These are phyloP conservation scores for Cladophialophora carrionii DNA, from an alignment of 2,329 filamentous ascomycete species.

Conservation along the genomic window DNA sequence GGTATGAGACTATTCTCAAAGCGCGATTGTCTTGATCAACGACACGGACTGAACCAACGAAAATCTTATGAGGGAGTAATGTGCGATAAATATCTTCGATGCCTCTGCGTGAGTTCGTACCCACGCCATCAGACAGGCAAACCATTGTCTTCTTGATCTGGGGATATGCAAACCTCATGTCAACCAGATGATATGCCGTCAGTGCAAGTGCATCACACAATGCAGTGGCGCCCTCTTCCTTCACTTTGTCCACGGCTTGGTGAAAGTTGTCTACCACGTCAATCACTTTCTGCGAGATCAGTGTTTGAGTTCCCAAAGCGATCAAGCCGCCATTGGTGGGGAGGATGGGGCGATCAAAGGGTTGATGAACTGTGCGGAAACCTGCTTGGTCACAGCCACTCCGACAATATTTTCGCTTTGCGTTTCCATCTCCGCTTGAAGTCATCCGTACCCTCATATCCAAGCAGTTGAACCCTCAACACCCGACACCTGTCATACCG, in stretches of 20 bases:
- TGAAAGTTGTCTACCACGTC: conserved; percentile 47
- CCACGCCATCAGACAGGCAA: conserved; percentile 45
- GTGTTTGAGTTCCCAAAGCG: conserved; percentile 41
- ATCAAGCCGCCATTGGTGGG: conserved; percentile 45
- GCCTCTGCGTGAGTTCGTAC: conserved; percentile 42
- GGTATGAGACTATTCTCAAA: conserved; percentile 41
- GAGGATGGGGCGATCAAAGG: conserved; percentile 45
- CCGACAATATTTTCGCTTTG: conserved; percentile 25
- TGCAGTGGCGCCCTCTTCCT: conserved; percentile 42
- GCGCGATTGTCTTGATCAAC: conserved; percentile 40
- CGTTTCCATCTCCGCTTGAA: conserved; percentile 1
- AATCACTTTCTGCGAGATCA: conserved; percentile 40
- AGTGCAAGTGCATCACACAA: conserved; percentile 46
- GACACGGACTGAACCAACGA: conserved; percentile 45
- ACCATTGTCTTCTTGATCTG: conserved; percentile 45
- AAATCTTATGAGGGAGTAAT: conserved; percentile 39
- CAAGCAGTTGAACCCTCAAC: conserved; percentile 37
- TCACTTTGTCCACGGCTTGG: conserved; percentile 41
- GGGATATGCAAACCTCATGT: conserved; percentile 42
- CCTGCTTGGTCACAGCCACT: conserved; percentile 45
- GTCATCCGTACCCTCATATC: conserved; percentile 16
- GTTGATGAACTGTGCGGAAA: conserved; percentile 47
- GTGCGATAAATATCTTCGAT: conserved; percentile 37
- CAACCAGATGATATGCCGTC: conserved; percentile 42
- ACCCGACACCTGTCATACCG: background rate